Evolutionary conservation across 306 rosid genomes (phyloP), one percentile per base, ranked within the genome.

Genomic region (Medicago lupulina): DNA sequence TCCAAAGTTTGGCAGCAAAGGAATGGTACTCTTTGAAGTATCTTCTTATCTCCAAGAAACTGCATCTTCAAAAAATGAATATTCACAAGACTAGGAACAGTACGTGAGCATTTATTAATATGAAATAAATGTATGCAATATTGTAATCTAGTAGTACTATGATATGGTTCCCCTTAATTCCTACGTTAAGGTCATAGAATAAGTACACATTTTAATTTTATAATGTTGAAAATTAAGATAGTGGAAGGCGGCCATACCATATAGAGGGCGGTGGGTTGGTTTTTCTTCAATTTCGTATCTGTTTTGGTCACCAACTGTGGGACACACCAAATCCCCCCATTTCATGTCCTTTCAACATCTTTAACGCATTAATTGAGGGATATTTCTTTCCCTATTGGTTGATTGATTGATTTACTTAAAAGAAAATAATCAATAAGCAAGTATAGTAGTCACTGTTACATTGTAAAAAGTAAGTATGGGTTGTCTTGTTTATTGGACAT

Each of bases 231-330:
- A 8, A 16, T 41, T 12, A 15, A 6, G 58, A 64, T 55, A 73
- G 80, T 84, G 86, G 86, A 63, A 36, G 93, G 84, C 88, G 83
- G 91, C 90, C 70, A 47, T 54, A 55, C 3, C n/a, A 21, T 14
- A 15, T 14, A n/a, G 58, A 18, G 69, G 74, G 43, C 38, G 80
- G 69, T 58, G 74, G 81, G 76, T 79, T 71, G 71, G 46, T 53
- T 39, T 59, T 58, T 83, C 21, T 60, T 75, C 51, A 38, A 41
- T 38, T 77, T 69, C 61, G 61, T 51, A 79, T 80, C 85, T 49
- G 75, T 17, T 87, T 87, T 73, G 90, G 87, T 83, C 80, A 86
- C 86, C 90, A 85, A 86, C 74, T 51, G 9, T 81, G 67, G 96
- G 91, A 9, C 90, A 54, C 83, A 76, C 85, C 84, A 67, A 76